Conservation (phyloP, 768 basidiomycete genomes). For the Lactifluus piperatus region DNA sequence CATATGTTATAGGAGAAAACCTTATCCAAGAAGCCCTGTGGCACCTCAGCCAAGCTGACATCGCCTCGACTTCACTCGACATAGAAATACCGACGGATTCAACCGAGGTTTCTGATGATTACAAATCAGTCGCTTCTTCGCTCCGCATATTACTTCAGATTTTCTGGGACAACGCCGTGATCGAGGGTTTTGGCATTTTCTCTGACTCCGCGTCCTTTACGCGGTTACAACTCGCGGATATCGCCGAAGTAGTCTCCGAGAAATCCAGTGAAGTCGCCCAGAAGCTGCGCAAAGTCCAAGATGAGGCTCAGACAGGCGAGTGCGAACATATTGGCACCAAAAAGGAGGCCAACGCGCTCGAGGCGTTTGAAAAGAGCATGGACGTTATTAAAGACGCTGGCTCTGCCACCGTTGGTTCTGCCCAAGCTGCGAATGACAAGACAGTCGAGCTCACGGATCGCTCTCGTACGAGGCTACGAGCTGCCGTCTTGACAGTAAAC, state of each 20-base stretch:
- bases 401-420: conserved; percentile 37
- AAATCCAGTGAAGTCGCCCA: conserved; percentile 46
- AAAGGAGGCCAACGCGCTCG: conserved; percentile 36
- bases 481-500: conserved; percentile 45
- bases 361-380: conserved; percentile 58
- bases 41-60: conserved; percentile 51
- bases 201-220: conserved; percentile 57
- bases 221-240: conserved; percentile 57
- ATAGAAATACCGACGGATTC: conserved; percentile 28
- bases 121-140: conserved; percentile 40
- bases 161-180: conserved; percentile 43
- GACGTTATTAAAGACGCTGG: conserved; percentile 54
- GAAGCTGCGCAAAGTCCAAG: conserved; percentile 44
- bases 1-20: conserved; percentile 42
- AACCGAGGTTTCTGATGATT: conserved; percentile 42
- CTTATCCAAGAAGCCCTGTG: conserved; percentile 57
- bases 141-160: conserved; percentile 43
- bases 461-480: conserved; percentile 36
- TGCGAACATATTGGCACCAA: conserved; percentile 49
- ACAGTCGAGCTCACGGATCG: conserved; percentile 33
- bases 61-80: conserved; percentile 31
- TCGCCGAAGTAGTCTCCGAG: conserved; percentile 48
- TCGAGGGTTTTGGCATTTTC: conserved; percentile 46
- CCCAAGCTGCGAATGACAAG: conserved; percentile 36
- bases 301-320: conserved; percentile 51